These are phyloP conservation scores for Bolboschoenus planiculmis DNA, from an alignment of 176 grass and related monocot genomes.

Conservation along the genomic window DNA sequence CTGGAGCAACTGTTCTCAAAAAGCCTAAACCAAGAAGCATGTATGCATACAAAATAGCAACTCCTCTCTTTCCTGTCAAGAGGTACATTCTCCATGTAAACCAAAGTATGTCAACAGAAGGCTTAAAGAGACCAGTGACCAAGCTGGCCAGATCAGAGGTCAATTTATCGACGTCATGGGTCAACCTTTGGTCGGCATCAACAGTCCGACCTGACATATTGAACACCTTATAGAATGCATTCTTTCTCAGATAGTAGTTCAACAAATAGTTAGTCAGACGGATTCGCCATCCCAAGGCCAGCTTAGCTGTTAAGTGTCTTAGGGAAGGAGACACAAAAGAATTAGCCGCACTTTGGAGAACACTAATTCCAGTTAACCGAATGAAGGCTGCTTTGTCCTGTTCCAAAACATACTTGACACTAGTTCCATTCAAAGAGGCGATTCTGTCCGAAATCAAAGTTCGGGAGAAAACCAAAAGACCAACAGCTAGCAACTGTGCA, in stretches of 20 bases:
- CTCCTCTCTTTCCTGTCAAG: conserved; percentile 86
- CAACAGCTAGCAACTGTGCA: conserved; percentile 78
- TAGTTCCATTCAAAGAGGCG: conserved; percentile 96
- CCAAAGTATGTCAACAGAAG: conserved; percentile 96
- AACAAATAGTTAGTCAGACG: conserved; percentile 86
- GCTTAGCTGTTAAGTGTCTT: conserved; percentile 73
- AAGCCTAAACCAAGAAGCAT: conserved; percentile 96
- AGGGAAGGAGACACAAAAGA: conserved; percentile 92
- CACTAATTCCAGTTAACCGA: conserved; percentile 76
- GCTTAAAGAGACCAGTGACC: conserved; percentile 98
- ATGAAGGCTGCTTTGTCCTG: conserved; percentile 94
- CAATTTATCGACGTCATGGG: conserved; percentile 94
- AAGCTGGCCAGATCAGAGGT: conserved; percentile 86
- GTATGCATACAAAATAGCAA: conserved; percentile 92
- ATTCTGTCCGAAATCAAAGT: conserved; percentile 98
- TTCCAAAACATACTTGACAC: conserved; percentile 94
- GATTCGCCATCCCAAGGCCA: conserved; percentile 98
- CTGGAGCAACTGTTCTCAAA: conserved; percentile 76
- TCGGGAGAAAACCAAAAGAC: conserved; percentile 85
- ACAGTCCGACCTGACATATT: conserved; percentile 74
- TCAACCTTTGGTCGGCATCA: conserved; percentile 95
- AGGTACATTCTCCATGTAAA: conserved; percentile 99
- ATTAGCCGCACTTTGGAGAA: conserved; percentile 95
- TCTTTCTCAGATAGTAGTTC: conserved; percentile 79
- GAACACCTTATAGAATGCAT: conserved; percentile 99